Evolutionary conservation across 192 early-diverging fungal species (phyloP), one percentile per base, ranked within the genome.

Genomic region (Umbelopsis isabellina): DNA sequence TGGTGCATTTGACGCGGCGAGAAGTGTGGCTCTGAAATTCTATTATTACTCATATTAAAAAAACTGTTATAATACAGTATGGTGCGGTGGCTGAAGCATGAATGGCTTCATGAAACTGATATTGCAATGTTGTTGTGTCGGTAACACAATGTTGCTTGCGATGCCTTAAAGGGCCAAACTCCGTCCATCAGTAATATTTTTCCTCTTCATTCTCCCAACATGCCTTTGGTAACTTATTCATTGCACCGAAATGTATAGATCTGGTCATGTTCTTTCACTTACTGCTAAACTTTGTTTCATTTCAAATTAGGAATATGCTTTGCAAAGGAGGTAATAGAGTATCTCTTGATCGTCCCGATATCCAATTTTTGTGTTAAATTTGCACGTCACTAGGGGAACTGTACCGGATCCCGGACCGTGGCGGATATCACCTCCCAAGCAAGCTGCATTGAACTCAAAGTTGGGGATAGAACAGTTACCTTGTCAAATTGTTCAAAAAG

Each of bases 391-490:
- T 41, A 86, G 85, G 75, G 87, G 86, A 12, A 69, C 65, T 44
- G 91, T 88, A 69, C 89, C 91, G 12, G 93, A 94, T 80, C 90
- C 87, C 20, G 93, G 93, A 21, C 91, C 93, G 23, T 95, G 93
- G 93, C 93, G 90, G 75, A 82, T 90, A 23, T 88, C 93, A n/a
- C 77, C 86, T 30, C 85, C 92, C n/a, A 72, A 83, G 33, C 74
- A 82, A 21, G 77, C 84, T 13, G 65, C 84, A 4, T 80, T 90
- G 16, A 80, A 61, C 15, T 81, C 81, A 33, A 81, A 82, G 0
- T 79, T 95, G 9, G 93, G 93, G 18, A 90, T 95, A 49, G 87
- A 85, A 2, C 82, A 90, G 11, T 79, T 95, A 1, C 91, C 93
- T 8, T 75, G 72, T 25, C 93, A 95, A 78, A 84, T 80, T 33